These are phyloP conservation scores for Trichoderma sp. DNA, from an alignment of 2,329 filamentous ascomycete genomes.

Conservation along the genomic window DNA sequence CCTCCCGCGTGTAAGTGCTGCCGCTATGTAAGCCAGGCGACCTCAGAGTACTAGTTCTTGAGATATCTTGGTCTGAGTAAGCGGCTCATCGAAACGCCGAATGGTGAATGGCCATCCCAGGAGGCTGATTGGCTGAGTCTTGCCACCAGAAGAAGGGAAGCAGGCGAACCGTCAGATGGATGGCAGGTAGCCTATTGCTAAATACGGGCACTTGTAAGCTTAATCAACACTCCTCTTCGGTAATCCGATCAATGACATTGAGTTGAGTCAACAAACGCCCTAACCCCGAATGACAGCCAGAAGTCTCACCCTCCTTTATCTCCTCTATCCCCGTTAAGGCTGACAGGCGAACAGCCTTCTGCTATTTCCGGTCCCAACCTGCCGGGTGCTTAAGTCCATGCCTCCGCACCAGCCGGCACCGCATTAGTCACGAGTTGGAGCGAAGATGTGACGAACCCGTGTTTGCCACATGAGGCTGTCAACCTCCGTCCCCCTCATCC, in stretches of 20 bases:
- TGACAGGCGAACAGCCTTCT: not conserved
- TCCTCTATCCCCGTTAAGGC: not conserved
- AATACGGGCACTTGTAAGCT: constrained; percentile 1
- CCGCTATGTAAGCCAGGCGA: not conserved
- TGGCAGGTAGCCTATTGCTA: not conserved
- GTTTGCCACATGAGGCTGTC: constrained; percentile 1
- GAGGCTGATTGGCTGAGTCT: not conserved
- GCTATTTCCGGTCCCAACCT: constrained; percentile 9
- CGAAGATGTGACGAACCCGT: not conserved
- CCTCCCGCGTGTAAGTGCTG: not conserved
- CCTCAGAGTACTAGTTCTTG: not conserved
- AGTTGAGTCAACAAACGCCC: not conserved
- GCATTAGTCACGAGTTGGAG: not conserved
- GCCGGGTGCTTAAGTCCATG: not conserved
- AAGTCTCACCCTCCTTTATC: not conserved
- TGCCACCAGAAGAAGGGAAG: not conserved
- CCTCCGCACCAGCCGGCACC: constrained; percentile 8
- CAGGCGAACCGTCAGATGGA: not conserved
- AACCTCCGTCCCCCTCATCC: constrained; percentile 1
- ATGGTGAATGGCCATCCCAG: not conserved
- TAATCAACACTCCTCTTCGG: not conserved
- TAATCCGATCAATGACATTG: not conserved
- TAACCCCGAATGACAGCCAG: not conserved
- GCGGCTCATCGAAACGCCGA: not conserved
- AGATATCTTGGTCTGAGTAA: not conserved